Evolutionary conservation across 257 asterid genomes (phyloP).

Genomic region (Lantana camara): DNA sequence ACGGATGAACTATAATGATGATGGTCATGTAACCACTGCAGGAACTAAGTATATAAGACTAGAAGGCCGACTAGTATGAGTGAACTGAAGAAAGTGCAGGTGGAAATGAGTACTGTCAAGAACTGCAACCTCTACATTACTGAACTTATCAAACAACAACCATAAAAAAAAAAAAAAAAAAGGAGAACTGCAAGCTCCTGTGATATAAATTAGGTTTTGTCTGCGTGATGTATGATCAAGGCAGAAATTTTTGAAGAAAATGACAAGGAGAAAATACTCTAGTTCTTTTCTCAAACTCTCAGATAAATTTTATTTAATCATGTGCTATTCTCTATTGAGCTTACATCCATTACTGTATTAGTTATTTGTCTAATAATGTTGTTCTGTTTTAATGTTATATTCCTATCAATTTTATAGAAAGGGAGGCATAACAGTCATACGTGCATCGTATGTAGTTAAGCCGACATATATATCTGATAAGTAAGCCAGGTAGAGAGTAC

Average conservation of each 20-base stretch:
- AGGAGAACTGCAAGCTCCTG: no score
- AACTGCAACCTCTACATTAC: no score
- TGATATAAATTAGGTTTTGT: conserved; percentile 3
- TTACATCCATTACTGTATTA: no score
- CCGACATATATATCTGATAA: no score
- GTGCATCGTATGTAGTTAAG: not conserved
- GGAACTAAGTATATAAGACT: not conserved
- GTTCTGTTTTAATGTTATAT: not conserved
- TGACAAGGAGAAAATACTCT: not conserved
- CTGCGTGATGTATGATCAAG: no score
- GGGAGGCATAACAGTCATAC: not conserved
- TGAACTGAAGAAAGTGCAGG: not conserved
- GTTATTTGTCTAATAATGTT: no score
- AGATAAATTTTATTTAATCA: not conserved
- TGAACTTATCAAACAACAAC: no score
- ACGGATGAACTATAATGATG: conserved; percentile 11
- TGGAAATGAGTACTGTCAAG: not conserved
- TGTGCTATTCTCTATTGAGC: conserved; percentile 11
- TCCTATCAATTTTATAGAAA: conserved; percentile 12
- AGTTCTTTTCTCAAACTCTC: not conserved
- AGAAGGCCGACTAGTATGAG: not conserved
- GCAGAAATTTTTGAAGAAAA: conserved; percentile 6
- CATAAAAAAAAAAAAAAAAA: no score
- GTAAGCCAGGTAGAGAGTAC: no score
- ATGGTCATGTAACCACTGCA: not conserved